Evolutionary conservation across 2,329 filamentous ascomycete genomes (phyloP).

Genomic region (Sarocladium strictum): DNA sequence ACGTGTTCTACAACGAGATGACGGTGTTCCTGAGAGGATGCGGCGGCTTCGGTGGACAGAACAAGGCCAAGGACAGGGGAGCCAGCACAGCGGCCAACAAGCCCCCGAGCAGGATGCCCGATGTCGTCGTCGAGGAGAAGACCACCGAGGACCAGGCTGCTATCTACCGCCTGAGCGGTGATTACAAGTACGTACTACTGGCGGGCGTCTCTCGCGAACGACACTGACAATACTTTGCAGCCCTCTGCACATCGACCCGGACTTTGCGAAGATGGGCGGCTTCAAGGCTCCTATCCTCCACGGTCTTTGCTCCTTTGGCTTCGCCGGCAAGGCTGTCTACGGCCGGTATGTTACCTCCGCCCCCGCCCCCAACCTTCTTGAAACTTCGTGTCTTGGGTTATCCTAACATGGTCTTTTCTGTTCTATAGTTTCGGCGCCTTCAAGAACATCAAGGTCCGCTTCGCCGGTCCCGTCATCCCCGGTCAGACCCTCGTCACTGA

Average conservation of each 20-base stretch:
- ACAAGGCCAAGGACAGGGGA: conserved; percentile 72
- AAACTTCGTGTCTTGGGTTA: neutral
- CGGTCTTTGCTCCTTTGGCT: conserved; percentile 92
- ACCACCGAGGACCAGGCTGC: conserved; percentile 90
- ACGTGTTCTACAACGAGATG: conserved; percentile 94
- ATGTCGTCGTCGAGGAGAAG: conserved; percentile 76
- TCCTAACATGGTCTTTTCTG: neutral
- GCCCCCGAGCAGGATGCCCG: conserved; percentile 70
- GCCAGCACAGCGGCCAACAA: conserved; percentile 73
- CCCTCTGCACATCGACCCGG: conserved; percentile 91
- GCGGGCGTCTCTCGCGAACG: neutral
- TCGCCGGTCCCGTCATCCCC: conserved; percentile 77
- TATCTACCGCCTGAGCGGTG: conserved; percentile 86
- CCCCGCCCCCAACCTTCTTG: neutral
- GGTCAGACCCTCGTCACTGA: conserved; percentile 88
- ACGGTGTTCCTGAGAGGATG: conserved; percentile 89
- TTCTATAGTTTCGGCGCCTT: conserved; percentile 59
- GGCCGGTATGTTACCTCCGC: conserved; percentile 44
- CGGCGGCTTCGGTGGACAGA: conserved; percentile 82
- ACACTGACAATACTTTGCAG: conserved; percentile 24
- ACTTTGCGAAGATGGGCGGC: conserved; percentile 89
- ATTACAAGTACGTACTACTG: conserved; percentile 62
- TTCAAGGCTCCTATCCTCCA: conserved; percentile 94
- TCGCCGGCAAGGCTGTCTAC: conserved; percentile 85
- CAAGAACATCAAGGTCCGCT: conserved; percentile 89